Conservation (phyloP, 139 green algal species). For the Prasinococcaceae sp. region DNA sequence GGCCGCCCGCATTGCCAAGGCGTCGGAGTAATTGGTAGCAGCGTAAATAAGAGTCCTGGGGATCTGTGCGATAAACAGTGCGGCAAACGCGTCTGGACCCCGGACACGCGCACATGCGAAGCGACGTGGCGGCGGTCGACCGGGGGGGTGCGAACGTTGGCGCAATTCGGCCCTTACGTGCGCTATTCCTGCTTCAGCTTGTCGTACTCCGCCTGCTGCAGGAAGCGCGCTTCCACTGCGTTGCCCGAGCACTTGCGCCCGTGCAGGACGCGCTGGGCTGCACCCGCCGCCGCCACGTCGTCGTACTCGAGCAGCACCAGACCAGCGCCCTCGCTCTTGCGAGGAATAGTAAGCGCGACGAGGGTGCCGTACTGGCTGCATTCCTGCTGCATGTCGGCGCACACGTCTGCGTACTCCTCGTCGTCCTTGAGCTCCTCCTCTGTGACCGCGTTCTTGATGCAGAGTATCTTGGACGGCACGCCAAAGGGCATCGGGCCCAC, state of each 20-base stretch:
- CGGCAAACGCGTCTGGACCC: too few relatives aligned
- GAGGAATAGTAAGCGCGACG: constrained; percentile 11
- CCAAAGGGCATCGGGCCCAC: neutral
- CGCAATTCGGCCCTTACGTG: too few relatives aligned
- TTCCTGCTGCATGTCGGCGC: constrained; percentile 67
- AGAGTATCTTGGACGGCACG: neutral
- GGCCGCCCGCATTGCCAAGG: too few relatives aligned
- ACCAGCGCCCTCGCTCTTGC: neutral
- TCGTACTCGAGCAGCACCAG: neutral
- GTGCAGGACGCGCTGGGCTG: neutral
- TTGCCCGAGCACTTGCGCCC: neutral
- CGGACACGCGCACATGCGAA: too few relatives aligned
- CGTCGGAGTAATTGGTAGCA: too few relatives aligned
- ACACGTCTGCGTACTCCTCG: constrained; percentile 83
- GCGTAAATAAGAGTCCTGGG: too few relatives aligned
- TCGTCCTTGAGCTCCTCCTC: constrained; percentile 73
- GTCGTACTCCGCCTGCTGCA: constrained; percentile 30
- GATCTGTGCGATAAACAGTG: too few relatives aligned
- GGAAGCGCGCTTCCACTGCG: constrained; percentile 2
- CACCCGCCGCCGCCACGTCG: neutral
- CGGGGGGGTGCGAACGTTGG: too few relatives aligned
- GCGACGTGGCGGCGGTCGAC: too few relatives aligned
- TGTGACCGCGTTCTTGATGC: constrained; percentile 26
- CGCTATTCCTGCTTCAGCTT: too few relatives aligned
- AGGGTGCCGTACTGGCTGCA: constrained; percentile 41